phyloP scores from a whole-genome alignment of 164 flowering plant species.

The Magnolia sinica region DNA sequence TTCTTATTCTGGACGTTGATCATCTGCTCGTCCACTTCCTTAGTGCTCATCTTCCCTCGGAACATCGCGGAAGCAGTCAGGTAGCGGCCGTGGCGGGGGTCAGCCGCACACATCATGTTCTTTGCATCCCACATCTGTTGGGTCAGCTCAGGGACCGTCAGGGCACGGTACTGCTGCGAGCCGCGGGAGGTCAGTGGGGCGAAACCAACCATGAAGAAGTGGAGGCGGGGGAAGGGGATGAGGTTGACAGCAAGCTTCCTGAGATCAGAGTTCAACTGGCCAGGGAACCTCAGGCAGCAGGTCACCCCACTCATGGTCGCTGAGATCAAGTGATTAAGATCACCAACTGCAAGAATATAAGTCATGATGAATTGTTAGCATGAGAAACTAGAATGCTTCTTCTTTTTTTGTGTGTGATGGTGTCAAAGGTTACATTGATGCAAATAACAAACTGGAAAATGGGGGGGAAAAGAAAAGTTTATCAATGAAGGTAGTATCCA shows the following conservation, averaged over 20 bases:
- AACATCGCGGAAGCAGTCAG: conserved; percentile 72
- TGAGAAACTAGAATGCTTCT: background rate
- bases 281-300: conserved; percentile 65
- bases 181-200: conserved; percentile 68
- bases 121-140: conserved; percentile 74
- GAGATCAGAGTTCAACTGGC: conserved; percentile 62
- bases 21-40: conserved; percentile 65
- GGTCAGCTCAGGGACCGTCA: conserved; percentile 62
- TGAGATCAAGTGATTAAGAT: conserved; percentile 59
- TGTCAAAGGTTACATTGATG: too few species aligned
- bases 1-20: conserved; percentile 56
- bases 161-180: conserved; percentile 59
- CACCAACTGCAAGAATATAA: conserved; percentile 44
- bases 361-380: background rate
- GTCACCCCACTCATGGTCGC: conserved; percentile 73
- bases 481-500: too few species aligned
- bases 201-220: conserved; percentile 68
- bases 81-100: conserved; percentile 61
- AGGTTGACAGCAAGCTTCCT: conserved; percentile 64
- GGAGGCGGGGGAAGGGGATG: conserved; percentile 68
- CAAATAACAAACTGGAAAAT: too few species aligned
- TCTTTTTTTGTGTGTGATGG: too few species aligned
- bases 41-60: conserved; percentile 69
- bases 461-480: too few species aligned
- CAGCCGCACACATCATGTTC: conserved; percentile 72